A percentile compares a stretch with the other conserved stretches of the same genome.
Conservation (phyloP, 768 basidiomycete genomes). For the Phanerochaete carnosa region DNA sequence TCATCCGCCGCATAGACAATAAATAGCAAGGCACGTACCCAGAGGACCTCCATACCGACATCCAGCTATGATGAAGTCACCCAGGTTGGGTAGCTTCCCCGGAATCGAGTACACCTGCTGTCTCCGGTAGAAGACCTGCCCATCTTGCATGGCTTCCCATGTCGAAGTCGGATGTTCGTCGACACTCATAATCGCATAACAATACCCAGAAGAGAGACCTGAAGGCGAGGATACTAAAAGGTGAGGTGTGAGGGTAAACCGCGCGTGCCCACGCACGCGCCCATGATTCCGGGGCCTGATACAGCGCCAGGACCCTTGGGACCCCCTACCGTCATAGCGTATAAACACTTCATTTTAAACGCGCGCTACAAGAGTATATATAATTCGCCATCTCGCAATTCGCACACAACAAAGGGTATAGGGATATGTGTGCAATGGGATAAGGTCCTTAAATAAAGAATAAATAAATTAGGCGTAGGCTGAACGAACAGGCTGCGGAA, state of each 20-base stretch:
- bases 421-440: background rate
- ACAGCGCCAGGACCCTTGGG: background rate
- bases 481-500: background rate
- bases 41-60: conserved; percentile 88
- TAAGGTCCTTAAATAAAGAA: background rate
- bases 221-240: background rate
- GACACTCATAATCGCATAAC: conserved; percentile 18
- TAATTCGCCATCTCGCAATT: background rate
- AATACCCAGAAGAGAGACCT: background rate
- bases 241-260: background rate
- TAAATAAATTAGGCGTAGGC: background rate
- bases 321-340: background rate
- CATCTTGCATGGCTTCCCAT: conserved; percentile 92
- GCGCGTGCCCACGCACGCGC: background rate
- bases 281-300: background rate
- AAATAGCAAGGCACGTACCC: conserved; percentile 43
- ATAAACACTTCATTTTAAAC: background rate
- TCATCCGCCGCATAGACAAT: background rate
- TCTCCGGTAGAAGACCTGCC: conserved; percentile 82
- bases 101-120: conserved; percentile 81
- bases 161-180: conserved; percentile 71
- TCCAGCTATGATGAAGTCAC: conserved; percentile 76
- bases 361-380: background rate
- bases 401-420: background rate
- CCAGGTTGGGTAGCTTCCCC: conserved; percentile 74